phyloP scores from a whole-genome alignment of 768 basidiomycete species.

The Dentipellis sp. region DNA sequence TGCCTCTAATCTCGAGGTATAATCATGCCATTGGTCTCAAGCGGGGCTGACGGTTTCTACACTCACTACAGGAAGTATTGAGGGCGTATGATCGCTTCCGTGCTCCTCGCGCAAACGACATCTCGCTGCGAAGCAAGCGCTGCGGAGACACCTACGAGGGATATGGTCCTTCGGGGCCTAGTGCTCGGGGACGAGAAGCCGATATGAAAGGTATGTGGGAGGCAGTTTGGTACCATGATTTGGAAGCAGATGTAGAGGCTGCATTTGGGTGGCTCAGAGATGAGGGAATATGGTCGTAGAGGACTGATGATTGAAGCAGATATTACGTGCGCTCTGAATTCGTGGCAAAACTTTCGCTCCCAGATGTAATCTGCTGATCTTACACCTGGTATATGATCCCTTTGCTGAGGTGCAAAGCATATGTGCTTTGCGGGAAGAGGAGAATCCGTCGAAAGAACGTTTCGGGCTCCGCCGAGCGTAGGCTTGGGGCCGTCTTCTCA shows the following conservation, averaged over 20 bases:
- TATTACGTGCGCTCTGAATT: background rate
- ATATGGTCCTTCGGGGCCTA: slow-evolving; percentile 23
- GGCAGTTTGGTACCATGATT: slow-evolving; percentile 40
- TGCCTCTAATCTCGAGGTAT: slow-evolving; percentile 32
- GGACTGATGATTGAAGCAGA: background rate
- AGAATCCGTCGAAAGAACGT: no score
- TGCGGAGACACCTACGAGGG: slow-evolving; percentile 37
- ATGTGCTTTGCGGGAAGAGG: no score
- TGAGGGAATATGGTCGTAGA: background rate
- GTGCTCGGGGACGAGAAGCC: slow-evolving; percentile 22
- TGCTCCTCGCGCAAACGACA: slow-evolving; percentile 39
- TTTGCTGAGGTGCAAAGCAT: no score
- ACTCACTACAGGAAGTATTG: slow-evolving; percentile 30
- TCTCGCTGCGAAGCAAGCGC: slow-evolving; percentile 32
- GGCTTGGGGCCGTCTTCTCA: no score
- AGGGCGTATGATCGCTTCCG: slow-evolving; percentile 35
- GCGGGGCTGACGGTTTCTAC: background rate
- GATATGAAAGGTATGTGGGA: slow-evolving; percentile 34
- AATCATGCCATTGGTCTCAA: background rate
- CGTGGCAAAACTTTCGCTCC: no score
- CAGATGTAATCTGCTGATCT: no score
- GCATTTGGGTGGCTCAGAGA: background rate
- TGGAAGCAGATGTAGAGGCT: background rate
- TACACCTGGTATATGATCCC: no score
- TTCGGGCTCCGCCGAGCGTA: no score